Evolutionary conservation across 129 eudicot genomes (phyloP), one percentile per base, ranked within the genome.

Genomic region (Lonicera japonica): DNA sequence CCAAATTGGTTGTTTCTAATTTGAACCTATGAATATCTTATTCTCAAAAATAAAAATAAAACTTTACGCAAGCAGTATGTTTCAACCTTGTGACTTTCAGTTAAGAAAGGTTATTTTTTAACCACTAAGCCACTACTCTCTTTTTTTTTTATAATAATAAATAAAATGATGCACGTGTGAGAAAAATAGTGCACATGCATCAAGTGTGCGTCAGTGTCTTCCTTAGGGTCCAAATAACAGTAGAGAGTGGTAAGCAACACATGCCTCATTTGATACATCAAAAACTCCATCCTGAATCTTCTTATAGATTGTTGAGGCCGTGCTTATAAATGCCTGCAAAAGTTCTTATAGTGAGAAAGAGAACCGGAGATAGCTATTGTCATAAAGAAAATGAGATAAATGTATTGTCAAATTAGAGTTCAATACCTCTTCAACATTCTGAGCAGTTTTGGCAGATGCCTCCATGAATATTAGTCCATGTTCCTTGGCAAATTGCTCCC

Each of bases 221-320:
- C 50, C 8, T 38, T 38, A 38, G 5, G 43, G 6, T 38, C 43
- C 43, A 38, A 38, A 38, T 43, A 43, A 43, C 1, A 8, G 50
- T 1, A 43, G 16, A 43, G 1, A 14, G 50, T 3, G 16, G 50
- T 43, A 43, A 43, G 8, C 50, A 43, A 43, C 5, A 43, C 50
- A 14, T 67, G 67, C 97, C 97, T 91, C 97, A 47, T 87, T 91
- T 50, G 97, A 87, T 69, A 87, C 86, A 56, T 91, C 97, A 66
- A 91, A 84, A 24, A 77, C 89, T 58, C 97, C 97, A 58, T 91
- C 97, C 61, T 91, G 95, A 61, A 91, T 87, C 79, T 87, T 91
- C 80, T 91, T 84, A 63, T 86, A 82, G 48, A 87, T 91, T 51
- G 85, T 81, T 22, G 86, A 78, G 45, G 97, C 95, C 15, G 95